Percentiles rank a stretch among this genome's conserved stretches.
Conservation (phyloP, 305 asterid genomes). For the Fraxinus dipetala region DNA sequence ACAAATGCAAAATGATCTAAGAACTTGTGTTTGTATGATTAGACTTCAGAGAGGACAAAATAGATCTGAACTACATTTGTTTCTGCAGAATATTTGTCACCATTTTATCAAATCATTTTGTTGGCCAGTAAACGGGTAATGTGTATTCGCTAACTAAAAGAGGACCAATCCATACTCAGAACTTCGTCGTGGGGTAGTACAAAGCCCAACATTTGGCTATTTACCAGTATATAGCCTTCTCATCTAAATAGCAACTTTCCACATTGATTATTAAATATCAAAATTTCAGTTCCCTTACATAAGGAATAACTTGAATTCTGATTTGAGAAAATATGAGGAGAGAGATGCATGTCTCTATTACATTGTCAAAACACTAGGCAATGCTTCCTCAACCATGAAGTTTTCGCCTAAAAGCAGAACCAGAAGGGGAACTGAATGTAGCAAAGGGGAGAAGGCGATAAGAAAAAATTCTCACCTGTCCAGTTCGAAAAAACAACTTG, state of each 20-base stretch:
- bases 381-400: neutral
- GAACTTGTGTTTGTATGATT: neutral
- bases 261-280: neutral
- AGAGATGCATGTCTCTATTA: neutral
- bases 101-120: neutral
- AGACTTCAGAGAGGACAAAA: neutral
- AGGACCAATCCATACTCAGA: neutral
- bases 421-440: neutral
- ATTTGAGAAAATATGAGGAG: neutral
- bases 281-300: too few relatives aligned
- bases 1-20: neutral
- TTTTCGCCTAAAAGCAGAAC: neutral
- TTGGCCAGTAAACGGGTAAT: neutral
- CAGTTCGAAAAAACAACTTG: conserved; percentile 94
- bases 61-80: neutral
- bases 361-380: conserved; percentile 1
- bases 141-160: neutral
- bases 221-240: neutral
- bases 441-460: neutral
- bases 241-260: neutral
- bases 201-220: neutral
- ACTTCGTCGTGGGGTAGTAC: neutral
- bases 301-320: too few relatives aligned
- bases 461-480: conserved; percentile 65
- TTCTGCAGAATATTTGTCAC: neutral